Evolutionary conservation across 805 yeast species (phyloP).

Genomic region (Metschnikowia kunwiensis): DNA sequence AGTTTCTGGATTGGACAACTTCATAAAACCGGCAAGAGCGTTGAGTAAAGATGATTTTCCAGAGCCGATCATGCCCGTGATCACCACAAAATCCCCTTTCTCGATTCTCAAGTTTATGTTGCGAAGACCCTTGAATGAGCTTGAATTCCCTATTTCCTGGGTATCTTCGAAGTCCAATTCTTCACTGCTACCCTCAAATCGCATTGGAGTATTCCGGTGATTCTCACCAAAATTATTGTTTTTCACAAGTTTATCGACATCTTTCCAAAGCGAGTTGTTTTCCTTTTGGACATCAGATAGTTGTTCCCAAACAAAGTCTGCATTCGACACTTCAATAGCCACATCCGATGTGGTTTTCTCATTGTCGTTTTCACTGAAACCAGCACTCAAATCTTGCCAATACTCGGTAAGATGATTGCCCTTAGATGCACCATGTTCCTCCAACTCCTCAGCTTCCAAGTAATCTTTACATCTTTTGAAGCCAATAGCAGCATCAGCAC

Average conservation of each 20-base stretch:
- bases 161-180: no score
- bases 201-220: no score
- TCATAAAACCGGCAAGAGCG: slow-evolving; percentile 43
- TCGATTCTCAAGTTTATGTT: slow-evolving; percentile 31
- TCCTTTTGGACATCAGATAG: no score
- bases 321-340: slow-evolving; percentile 13
- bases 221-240: no score
- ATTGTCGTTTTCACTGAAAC: no score
- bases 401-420: no score
- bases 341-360: background rate
- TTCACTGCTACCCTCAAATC: no score
- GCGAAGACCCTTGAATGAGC: slow-evolving; percentile 31
- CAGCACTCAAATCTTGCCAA: no score
- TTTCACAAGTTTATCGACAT: no score
- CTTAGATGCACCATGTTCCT: no score
- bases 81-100: slow-evolving; percentile 37
- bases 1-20: slow-evolving; percentile 22
- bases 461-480: slow-evolving; percentile 27
- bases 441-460: slow-evolving; percentile 20
- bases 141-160: no score
- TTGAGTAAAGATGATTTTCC: slow-evolving; percentile 41
- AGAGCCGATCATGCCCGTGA: slow-evolving; percentile 43
- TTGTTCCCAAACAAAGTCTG: slow-evolving; percentile 17
- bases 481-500: slow-evolving; percentile 44
- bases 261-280: no score